These are phyloP conservation scores for Boletus pseudopeckii DNA, from an alignment of 768 basidiomycete species.

Conservation along the genomic window DNA sequence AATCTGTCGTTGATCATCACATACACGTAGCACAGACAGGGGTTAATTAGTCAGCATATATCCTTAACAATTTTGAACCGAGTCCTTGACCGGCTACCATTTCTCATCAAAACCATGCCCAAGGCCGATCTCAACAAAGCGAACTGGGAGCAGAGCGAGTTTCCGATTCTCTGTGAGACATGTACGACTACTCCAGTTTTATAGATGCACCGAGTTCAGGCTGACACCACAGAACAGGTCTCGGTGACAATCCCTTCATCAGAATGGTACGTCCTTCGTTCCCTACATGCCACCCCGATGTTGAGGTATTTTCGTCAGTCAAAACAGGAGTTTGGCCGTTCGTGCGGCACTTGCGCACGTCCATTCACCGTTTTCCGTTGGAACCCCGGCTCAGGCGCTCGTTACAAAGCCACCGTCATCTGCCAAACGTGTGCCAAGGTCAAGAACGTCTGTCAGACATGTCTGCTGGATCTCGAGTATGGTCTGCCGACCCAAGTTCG, in stretches of 20 bases:
- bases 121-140: constrained; percentile 95
- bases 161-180: constrained; percentile 91
- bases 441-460: constrained; percentile 97
- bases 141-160: constrained; percentile 91
- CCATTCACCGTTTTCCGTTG: constrained; percentile 98
- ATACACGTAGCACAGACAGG: constrained; percentile 38
- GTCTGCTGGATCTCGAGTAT: constrained; percentile 93
- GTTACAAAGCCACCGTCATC: constrained; percentile 95
- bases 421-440: constrained; percentile 97
- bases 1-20: constrained; percentile 65
- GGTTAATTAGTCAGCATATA: constrained; percentile 29
- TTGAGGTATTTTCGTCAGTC: constrained; percentile 65
- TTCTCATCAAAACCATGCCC: constrained; percentile 44
- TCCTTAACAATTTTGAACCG: constrained; percentile 2
- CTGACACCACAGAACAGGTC: constrained; percentile 44
- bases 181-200: constrained; percentile 46
- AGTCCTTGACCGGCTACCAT: not conserved
- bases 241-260: constrained; percentile 89
- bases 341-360: constrained; percentile 95
- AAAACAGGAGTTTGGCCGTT: constrained; percentile 94
- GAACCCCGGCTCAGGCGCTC: constrained; percentile 92
- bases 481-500: constrained; percentile 95
- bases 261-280: constrained; percentile 67
- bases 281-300: not conserved
- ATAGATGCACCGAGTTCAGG: not conserved